Evolutionary conservation across 2,329 filamentous ascomycete genomes (phyloP), one percentile per base, ranked within the genome.

Genomic region (Aureobasidium sp.): DNA sequence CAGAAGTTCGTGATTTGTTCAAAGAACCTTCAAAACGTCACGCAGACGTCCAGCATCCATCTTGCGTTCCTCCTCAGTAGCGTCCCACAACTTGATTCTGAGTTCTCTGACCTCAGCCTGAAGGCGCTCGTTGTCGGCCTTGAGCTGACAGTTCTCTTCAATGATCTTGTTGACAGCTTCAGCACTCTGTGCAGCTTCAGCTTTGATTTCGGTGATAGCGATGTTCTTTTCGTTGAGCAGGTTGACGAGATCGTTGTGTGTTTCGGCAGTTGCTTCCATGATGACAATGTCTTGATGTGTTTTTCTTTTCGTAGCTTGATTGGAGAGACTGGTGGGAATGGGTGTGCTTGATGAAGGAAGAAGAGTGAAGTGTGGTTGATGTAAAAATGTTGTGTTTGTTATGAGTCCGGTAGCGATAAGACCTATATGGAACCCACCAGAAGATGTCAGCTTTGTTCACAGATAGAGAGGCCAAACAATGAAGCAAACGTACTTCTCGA

Each of bases 161-260:
- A 59, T 59, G 42, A 59, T 47, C 42, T 36, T 59, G 40, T 25
- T 36, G 42, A 47, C 40, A 6, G 31, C 20, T 18, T 25, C 15
- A 7, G 55, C 55, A 15, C 55, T 59, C 29, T 59, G 27, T 20
- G 55, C 55, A 15, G 55, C 42, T 33, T 31, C 27, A 27, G n/a
- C 27, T 33, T 47, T 59, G 38, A 15, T 29, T 20, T 43, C 54
- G 15, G 54, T 23, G 38, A 58, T 36, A 16, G 54, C 38, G 38
- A 58, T 33, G 38, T 58, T 43, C 10, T 58, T 58, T 13, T 58
- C 54, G 38, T 58, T 29, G 54, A 58, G 54, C 25, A 58, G 54
- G 27, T 45, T 58, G 54, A 58, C 5, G 3, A 58, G 54, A 45
- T 58, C 54, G 54, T 33, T 58, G 18, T 58, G 25, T 33, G 38